Conservation (phyloP, 2,329 filamentous ascomycete genomes). For the Westerdykella ornata region DNA sequence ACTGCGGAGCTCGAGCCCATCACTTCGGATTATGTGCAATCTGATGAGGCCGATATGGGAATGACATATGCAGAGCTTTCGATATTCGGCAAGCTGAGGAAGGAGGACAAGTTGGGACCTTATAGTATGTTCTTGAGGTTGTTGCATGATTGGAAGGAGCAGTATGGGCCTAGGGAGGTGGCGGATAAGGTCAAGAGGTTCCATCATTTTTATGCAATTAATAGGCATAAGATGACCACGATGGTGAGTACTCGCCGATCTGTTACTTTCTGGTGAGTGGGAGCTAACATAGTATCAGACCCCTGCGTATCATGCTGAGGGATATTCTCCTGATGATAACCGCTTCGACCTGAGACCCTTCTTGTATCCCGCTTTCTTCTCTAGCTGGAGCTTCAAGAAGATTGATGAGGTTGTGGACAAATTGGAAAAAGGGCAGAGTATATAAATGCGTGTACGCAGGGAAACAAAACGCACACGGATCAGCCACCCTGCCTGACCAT, state of each 20-base stretch:
- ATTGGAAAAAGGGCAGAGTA: conserved; percentile 18
- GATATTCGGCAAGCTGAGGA: conserved; percentile 49
- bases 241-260: conserved; percentile 37
- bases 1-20: conserved; percentile 55
- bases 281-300: conserved; percentile 47
- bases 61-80: conserved; percentile 48
- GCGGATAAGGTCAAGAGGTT: conserved; percentile 44
- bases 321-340: conserved; percentile 53
- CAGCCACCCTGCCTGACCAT: too few relatives aligned
- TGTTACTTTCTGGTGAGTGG: conserved; percentile 26
- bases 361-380: conserved; percentile 40
- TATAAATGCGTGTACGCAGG: too few relatives aligned
- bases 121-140: conserved; percentile 51
- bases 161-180: conserved; percentile 38
- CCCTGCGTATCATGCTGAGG: conserved; percentile 33
- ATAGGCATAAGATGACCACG: conserved; percentile 59
- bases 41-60: conserved; percentile 50
- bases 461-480: too few relatives aligned
- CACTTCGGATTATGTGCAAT: conserved; percentile 54
- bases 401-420: conserved; percentile 32
- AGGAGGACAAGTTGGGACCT: conserved; percentile 49
- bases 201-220: conserved; percentile 47
- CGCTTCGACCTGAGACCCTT: conserved; percentile 45
- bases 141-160: conserved; percentile 45
- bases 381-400: conserved; percentile 34